phyloP scores from a whole-genome alignment of 2,329 filamentous ascomycete genomes.

The Epichloe elymi region DNA sequence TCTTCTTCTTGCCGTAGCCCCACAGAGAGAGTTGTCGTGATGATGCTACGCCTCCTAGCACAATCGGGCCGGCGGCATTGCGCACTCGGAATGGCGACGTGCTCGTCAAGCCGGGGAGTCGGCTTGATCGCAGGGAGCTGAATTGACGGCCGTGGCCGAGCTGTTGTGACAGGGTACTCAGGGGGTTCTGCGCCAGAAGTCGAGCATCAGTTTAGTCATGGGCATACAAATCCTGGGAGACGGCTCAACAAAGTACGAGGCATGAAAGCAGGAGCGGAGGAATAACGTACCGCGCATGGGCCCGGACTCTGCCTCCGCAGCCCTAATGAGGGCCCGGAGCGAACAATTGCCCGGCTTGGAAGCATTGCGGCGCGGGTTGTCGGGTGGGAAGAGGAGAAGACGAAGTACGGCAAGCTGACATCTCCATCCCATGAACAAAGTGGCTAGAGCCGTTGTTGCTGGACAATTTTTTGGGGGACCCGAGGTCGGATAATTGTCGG shows the following conservation, averaged over 20 bases:
- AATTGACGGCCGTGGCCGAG: conserved; percentile 23
- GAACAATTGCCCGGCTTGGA: conserved; percentile 31
- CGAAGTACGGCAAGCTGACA: background rate
- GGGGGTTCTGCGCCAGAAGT: conserved; percentile 10
- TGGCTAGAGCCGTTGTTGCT: background rate
- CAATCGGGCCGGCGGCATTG: conserved; percentile 14
- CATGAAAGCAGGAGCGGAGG: background rate
- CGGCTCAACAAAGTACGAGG: background rate
- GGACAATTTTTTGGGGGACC: conserved; percentile 17
- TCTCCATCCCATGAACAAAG: background rate
- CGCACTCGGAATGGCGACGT: conserved; percentile 12
- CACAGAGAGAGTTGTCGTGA: conserved; percentile 22
- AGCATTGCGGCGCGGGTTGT: conserved; percentile 24
- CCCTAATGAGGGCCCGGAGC: conserved; percentile 23
- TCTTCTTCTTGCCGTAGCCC: conserved; percentile 20
- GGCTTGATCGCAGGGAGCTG: conserved; percentile 14
- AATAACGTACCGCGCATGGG: conserved; percentile 15
- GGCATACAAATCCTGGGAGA: background rate
- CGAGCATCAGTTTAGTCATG: background rate
- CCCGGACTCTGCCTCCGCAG: conserved; percentile 17
- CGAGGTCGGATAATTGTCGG: conserved; percentile 24
- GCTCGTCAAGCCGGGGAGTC: conserved; percentile 10
- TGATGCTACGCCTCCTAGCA: conserved; percentile 18
- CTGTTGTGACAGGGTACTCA: conserved; percentile 16
- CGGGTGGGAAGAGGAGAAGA: background rate